Percentiles rank a stretch among this genome's conserved stretches.
Evolutionary conservation across 768 basidiomycete species (phyloP).

Genomic region (Dictyophora rubrovolvata): DNA sequence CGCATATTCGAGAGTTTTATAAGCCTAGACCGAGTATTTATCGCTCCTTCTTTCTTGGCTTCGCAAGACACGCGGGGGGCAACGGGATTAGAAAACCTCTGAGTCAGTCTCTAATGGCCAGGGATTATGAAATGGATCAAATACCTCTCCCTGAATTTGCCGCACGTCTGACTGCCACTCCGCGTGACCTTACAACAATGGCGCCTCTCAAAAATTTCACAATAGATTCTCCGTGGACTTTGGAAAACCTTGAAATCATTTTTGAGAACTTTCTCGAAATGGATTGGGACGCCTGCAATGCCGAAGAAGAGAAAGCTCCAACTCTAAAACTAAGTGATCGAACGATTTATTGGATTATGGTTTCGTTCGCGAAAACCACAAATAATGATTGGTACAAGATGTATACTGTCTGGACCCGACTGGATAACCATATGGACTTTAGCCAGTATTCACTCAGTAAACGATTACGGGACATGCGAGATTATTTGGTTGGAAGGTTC

Average conservation of each 20-base stretch:
- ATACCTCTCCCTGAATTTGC: constrained; percentile 6
- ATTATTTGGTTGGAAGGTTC: neutral
- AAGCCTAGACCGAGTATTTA: constrained; percentile 45
- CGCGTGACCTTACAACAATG: neutral
- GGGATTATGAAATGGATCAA: neutral
- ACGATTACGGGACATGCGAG: neutral
- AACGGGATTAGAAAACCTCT: constrained; percentile 15
- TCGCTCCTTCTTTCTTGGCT: constrained; percentile 68
- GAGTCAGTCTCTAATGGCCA: constrained; percentile 10
- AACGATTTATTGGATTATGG: constrained; percentile 56
- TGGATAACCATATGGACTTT: constrained; percentile 46
- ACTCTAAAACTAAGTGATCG: constrained; percentile 29
- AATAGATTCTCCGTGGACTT: constrained; percentile 36
- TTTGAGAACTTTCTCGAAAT: constrained; percentile 57
- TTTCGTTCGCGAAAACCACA: constrained; percentile 54
- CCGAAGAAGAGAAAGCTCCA: constrained; percentile 23
- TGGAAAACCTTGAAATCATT: constrained; percentile 43
- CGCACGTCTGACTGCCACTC: neutral
- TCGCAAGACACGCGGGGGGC: constrained; percentile 44
- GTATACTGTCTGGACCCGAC: constrained; percentile 42
- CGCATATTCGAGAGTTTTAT: constrained; percentile 17
- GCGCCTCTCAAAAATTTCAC: neutral
- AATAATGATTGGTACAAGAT: constrained; percentile 38
- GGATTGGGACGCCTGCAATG: constrained; percentile 14
- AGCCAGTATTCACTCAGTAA: neutral